A percentile compares a stretch with the other conserved stretches of the same genome.
phyloP scores from a whole-genome alignment of 164 flowering plant genomes.

The grape (Vitis vinifera) region ASM3070453v1 NC_081813.1:1239001-1239500 shows the following conservation, averaged over 20 bases:
- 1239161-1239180: too few species aligned
- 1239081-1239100: too few species aligned
- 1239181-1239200: too few species aligned
- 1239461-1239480: conserved; percentile 43
- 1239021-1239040: background rate
- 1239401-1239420: conserved; percentile 28
- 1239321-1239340: conserved; percentile 5
- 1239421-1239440: conserved; percentile 76
- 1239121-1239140: too few species aligned
- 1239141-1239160: too few species aligned
- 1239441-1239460: conserved; percentile 81
- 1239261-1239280: conserved; percentile 75
- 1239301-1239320: conserved; percentile 36
- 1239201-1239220: too few species aligned
- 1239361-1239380: background rate
- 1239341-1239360: background rate
- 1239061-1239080: too few species aligned
- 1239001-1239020: background rate
- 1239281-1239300: conserved; percentile 41
- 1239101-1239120: too few species aligned
- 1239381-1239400: conserved; percentile 39
- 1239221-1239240: background rate
- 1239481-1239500: conserved; percentile 41
- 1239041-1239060: background rate
- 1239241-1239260: conserved; percentile 63